Conservation (phyloP, 1,284 basidiomycete species). For the Sphaerobolus stellatus region DNA sequence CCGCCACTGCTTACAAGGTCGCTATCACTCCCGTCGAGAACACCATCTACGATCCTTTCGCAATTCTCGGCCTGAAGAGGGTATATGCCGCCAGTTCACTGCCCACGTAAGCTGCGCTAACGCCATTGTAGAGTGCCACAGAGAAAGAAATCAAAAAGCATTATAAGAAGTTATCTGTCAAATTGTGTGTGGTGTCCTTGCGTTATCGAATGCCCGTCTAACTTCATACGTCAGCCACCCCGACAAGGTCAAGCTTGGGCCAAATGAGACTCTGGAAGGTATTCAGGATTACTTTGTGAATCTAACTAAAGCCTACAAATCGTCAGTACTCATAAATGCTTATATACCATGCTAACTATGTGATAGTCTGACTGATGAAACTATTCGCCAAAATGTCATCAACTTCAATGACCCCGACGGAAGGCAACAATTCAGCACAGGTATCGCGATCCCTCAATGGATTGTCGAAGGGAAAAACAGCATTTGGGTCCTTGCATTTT, state of each 20-base stretch:
- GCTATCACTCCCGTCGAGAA: slow-evolving; percentile 59
- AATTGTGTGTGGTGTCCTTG: slow-evolving; percentile 61
- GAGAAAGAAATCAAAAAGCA: slow-evolving; percentile 96
- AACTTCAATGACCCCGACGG: slow-evolving; percentile 97
- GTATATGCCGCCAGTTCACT: slow-evolving; percentile 37
- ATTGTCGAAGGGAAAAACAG: slow-evolving; percentile 92
- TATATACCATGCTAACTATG: slow-evolving; percentile 2
- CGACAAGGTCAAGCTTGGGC: slow-evolving; percentile 87
- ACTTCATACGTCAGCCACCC: slow-evolving; percentile 69
- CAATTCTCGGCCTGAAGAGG: slow-evolving; percentile 83
- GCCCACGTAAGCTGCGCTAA: neutral
- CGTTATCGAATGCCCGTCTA: neutral
- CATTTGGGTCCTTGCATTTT: slow-evolving; percentile 85
- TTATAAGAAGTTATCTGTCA: slow-evolving; percentile 90
- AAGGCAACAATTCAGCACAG: slow-evolving; percentile 91
- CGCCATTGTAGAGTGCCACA: slow-evolving; percentile 48
- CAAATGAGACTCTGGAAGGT: slow-evolving; percentile 87
- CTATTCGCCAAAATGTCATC: slow-evolving; percentile 88
- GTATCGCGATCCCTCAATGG: slow-evolving; percentile 95
- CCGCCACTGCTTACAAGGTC: slow-evolving; percentile 66
- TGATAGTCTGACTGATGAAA: slow-evolving; percentile 85
- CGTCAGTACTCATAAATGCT: slow-evolving; percentile 48
- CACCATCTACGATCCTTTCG: slow-evolving; percentile 91
- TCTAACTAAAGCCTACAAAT: slow-evolving; percentile 97
- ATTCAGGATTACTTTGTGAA: slow-evolving; percentile 89